A percentile compares a stretch with the other conserved stretches of the same genome.
These are phyloP conservation scores for Acanthamoeba rhysodes DNA, from an alignment of 208 protist genomes.

Conservation along the genomic window DNA sequence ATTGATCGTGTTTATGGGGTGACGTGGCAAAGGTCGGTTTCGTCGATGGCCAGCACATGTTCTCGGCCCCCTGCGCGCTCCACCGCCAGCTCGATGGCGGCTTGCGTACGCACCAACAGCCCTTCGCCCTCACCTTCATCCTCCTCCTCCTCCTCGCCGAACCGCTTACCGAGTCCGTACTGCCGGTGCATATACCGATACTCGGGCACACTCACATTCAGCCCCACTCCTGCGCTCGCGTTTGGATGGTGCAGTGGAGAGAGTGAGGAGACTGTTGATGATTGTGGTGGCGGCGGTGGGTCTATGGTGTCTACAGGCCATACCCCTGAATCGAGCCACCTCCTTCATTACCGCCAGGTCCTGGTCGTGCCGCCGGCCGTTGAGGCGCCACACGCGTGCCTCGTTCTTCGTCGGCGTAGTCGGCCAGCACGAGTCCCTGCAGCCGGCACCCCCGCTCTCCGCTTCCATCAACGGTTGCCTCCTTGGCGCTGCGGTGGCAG, in stretches of 20 bases:
- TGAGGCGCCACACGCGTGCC: neutral
- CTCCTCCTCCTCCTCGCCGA: neutral
- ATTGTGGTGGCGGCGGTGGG: neutral
- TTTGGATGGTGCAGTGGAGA: neutral
- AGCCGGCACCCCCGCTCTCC: neutral
- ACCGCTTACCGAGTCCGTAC: neutral
- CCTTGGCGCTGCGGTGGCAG: neutral
- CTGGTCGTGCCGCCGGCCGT: neutral
- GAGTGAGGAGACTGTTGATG: neutral
- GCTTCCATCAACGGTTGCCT: neutral
- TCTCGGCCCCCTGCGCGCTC: neutral
- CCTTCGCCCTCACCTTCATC: neutral
- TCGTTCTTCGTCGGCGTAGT: neutral
- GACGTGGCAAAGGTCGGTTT: neutral
- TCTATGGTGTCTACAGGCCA: neutral
- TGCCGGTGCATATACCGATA: conserved; percentile 1
- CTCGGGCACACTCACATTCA: neutral
- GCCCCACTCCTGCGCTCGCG: neutral
- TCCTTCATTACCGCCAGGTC: conserved; percentile 17
- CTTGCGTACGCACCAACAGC: neutral
- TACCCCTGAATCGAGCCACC: neutral
- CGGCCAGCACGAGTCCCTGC: neutral
- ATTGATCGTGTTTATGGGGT: too few relatives aligned
- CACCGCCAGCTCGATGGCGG: neutral
- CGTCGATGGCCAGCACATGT: neutral